These are phyloP conservation scores for Spencermartinsiella ligniputridi DNA, from an alignment of 1,139 yeast species.

Conservation along the genomic window DNA sequence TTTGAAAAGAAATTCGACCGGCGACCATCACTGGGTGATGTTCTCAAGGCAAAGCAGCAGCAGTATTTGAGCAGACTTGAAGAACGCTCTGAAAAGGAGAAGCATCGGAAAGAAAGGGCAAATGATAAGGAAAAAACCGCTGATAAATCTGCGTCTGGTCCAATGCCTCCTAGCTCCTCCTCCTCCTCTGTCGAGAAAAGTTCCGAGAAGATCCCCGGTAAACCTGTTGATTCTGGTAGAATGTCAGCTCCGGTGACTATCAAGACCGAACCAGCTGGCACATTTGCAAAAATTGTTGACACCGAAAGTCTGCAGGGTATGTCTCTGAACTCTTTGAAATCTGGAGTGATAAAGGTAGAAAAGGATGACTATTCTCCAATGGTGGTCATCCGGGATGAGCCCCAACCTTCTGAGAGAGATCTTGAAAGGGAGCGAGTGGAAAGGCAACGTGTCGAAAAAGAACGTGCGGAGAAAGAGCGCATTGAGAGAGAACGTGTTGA, in stretches of 20 bases:
- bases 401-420: slow-evolving; percentile 22
- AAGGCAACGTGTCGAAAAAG: slow-evolving; percentile 4
- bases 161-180: neutral
- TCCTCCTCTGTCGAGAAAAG: neutral
- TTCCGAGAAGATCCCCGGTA: neutral
- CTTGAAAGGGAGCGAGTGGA: slow-evolving; percentile 6
- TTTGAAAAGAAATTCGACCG: neutral
- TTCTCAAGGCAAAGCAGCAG: neutral
- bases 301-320: neutral
- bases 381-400: slow-evolving; percentile 5
- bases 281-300: neutral
- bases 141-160: neutral
- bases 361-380: neutral
- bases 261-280: neutral
- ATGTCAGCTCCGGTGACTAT: neutral
- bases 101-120: neutral
- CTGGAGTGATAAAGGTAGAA: neutral
- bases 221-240: neutral
- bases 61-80: neutral
- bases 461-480: slow-evolving; percentile 31
- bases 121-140: neutral
- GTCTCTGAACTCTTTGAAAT: neutral
- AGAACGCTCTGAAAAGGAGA: neutral
- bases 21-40: slow-evolving; percentile 1
- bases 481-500: slow-evolving; percentile 6